Conservation (phyloP, 352 stramenopile genomes). For the Hyaloperonospora brassicae region DNA sequence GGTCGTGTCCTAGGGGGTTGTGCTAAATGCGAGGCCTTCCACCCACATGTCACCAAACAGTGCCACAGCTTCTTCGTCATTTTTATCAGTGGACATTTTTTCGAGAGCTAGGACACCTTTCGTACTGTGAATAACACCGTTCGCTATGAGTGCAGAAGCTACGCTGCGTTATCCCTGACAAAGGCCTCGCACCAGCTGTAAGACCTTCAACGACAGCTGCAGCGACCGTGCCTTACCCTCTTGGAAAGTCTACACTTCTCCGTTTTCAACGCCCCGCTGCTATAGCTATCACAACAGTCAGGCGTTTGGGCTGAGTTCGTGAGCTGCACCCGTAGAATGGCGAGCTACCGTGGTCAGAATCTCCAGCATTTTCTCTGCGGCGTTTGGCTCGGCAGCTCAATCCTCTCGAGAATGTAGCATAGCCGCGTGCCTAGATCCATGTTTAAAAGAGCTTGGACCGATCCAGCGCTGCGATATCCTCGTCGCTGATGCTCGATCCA, state of each 20-base stretch:
- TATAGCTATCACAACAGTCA: slow-evolving; percentile 39
- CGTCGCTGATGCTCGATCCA: slow-evolving; percentile 34
- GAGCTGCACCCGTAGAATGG: slow-evolving; percentile 41
- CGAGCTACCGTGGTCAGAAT: slow-evolving; percentile 38
- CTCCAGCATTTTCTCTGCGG: slow-evolving; percentile 50
- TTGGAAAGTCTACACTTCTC: slow-evolving; percentile 33
- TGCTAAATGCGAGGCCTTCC: slow-evolving; percentile 55
- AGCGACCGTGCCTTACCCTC: slow-evolving; percentile 23
- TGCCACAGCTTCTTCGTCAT: slow-evolving; percentile 10
- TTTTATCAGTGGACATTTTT: slow-evolving; percentile 14
- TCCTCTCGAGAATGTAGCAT: slow-evolving; percentile 41
- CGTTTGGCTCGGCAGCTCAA: slow-evolving; percentile 35
- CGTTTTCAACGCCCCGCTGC: slow-evolving; percentile 42
- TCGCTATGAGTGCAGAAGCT: slow-evolving; percentile 30
- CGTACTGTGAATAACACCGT: slow-evolving; percentile 45
- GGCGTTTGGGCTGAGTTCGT: slow-evolving; percentile 38
- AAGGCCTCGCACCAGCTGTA: slow-evolving; percentile 37
- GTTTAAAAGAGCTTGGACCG: slow-evolving; percentile 45
- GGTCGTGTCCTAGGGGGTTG: slow-evolving; percentile 45
- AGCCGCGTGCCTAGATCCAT: slow-evolving; percentile 51
- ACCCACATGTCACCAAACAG: slow-evolving; percentile 35
- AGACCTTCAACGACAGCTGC: slow-evolving; percentile 30
- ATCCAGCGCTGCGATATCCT: slow-evolving; percentile 44
- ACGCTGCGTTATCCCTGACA: slow-evolving; percentile 43
- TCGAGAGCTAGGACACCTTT: slow-evolving; percentile 50